Base-by-base conservation (phyloP, 352 stramenopile species). In the Phytophthora macrochlamydospora region DNA sequence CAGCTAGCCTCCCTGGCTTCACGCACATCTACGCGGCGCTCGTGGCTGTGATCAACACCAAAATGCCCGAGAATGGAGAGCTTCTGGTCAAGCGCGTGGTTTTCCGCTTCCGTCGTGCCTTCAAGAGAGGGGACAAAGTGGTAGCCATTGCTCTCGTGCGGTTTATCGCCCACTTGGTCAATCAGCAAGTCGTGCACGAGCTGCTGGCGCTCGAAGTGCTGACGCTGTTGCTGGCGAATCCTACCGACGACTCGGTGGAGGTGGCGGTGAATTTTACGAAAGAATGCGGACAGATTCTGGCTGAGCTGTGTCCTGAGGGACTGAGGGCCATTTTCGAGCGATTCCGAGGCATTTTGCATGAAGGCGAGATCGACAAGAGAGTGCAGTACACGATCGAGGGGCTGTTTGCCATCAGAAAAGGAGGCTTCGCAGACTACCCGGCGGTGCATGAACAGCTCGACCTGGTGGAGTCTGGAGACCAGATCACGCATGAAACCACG, bases 311-410 rank as follows among this genome's bases (percentile, higher is more conserved):
- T 68, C 89, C 89, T 0, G 82, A 97, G 57, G 97, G 97, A 8
- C 73, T 99, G 1, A 92, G 96, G 62, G 97, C 96, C 3, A 97
- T 99, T 44, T 98, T 99, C 72, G 98, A 99, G 65, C 87, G 97
- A 0, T 98, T 99, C 73, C 89, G 98, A 42, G 91, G 90, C 28
- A 98, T 99, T 63, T 76, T 99, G 5, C 97, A 99, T 62, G 97
- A 99, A 79, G 97, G 97, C 9, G 73, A 93, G 61, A 97, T 99
- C 54, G 97, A 98, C 70, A 98, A 99, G 68, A 82, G 97, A 28
- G 97, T 99, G 24, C 97, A 99, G 81, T 99, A 99, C 80, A 98
- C 97, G 48, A 99, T 99, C 45, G 97, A 99, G 74, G 85, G 94
- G 2, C 71, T 99, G 9, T 98, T 99, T 72, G 96, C 96, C 9